Conservation (phyloP, 768 basidiomycete species). For the Porphyrellus cyaneotinctus region DNA sequence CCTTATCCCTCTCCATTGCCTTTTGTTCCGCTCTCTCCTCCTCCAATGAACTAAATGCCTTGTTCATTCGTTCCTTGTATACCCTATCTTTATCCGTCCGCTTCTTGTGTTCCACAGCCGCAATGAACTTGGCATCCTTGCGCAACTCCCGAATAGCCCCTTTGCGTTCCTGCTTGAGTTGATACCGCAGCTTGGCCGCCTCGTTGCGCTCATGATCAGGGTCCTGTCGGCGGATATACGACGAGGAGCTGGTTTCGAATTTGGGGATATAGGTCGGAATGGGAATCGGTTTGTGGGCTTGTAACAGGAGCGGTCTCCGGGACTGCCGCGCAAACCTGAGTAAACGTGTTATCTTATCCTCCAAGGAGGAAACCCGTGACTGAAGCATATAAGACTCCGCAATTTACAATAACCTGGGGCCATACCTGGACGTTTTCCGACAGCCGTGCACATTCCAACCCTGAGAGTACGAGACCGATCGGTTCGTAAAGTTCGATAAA, state of each 20-base stretch:
- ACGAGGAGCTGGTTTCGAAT: slow-evolving; percentile 76
- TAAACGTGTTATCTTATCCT: slow-evolving; percentile 53
- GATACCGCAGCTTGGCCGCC: slow-evolving; percentile 74
- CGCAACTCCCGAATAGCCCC: slow-evolving; percentile 94
- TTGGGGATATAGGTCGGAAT: slow-evolving; percentile 92
- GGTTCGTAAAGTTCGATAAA: slow-evolving; percentile 87
- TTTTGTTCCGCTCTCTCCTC: slow-evolving; percentile 94
- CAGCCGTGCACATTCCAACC: slow-evolving; percentile 44
- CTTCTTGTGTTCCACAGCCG: slow-evolving; percentile 78
- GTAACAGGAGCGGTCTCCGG: slow-evolving; percentile 76
- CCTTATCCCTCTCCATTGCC: slow-evolving; percentile 80
- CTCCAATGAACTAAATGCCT: slow-evolving; percentile 71
- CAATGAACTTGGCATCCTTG: slow-evolving; percentile 93
- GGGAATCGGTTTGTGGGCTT: slow-evolving; percentile 94
- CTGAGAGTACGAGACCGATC: slow-evolving; percentile 51
- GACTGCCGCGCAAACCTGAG: slow-evolving; percentile 69
- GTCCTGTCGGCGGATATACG: slow-evolving; percentile 75
- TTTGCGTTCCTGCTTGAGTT: slow-evolving; percentile 94
- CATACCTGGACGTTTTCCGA: slow-evolving; percentile 55
- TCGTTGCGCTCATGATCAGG: slow-evolving; percentile 91
- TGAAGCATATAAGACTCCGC: slow-evolving; percentile 28
- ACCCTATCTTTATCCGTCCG: slow-evolving; percentile 78
- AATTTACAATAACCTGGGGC: background rate
- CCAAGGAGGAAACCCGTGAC: slow-evolving; percentile 44
- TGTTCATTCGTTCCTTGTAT: slow-evolving; percentile 82